Conservation (phyloP, 1,284 basidiomycete genomes). For the Trichosporon coremiiforme region DNA sequence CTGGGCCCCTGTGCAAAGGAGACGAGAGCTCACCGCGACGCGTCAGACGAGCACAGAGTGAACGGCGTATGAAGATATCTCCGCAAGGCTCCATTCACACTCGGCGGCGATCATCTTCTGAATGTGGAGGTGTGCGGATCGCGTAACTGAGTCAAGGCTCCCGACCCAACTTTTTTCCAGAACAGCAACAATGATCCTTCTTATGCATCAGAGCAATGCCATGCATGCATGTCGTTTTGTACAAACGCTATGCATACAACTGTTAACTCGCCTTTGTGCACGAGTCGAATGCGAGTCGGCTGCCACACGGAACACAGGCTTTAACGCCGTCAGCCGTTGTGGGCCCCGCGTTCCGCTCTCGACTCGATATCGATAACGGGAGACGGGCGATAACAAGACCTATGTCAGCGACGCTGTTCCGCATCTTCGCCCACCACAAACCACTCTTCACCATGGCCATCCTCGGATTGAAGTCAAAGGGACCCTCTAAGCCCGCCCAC, state of each 20-base stretch:
- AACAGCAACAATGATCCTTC: background rate
- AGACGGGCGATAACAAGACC: background rate
- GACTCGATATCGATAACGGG: slow-evolving; percentile 13
- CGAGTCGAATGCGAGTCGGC: background rate
- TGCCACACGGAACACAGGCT: background rate
- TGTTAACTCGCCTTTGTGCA: background rate
- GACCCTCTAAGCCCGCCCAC: slow-evolving; percentile 67
- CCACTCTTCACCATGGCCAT: slow-evolving; percentile 50
- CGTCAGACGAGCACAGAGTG: background rate
- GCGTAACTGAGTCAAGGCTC: background rate
- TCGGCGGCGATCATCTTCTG: background rate
- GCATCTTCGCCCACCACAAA: background rate
- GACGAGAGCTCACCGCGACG: background rate
- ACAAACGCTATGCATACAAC: background rate
- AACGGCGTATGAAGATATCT: background rate
- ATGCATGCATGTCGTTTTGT: background rate
- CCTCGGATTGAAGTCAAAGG: slow-evolving; percentile 53
- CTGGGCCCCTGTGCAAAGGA: background rate
- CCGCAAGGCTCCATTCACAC: background rate
- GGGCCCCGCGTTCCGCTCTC: slow-evolving; percentile 8
- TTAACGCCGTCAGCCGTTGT: background rate
- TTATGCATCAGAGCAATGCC: background rate
- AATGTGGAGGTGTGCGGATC: background rate
- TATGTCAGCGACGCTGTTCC: background rate
- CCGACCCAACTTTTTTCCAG: background rate